phyloP scores from a whole-genome alignment of 139 green algal genomes.

The Micractinium conductrix region DNA sequence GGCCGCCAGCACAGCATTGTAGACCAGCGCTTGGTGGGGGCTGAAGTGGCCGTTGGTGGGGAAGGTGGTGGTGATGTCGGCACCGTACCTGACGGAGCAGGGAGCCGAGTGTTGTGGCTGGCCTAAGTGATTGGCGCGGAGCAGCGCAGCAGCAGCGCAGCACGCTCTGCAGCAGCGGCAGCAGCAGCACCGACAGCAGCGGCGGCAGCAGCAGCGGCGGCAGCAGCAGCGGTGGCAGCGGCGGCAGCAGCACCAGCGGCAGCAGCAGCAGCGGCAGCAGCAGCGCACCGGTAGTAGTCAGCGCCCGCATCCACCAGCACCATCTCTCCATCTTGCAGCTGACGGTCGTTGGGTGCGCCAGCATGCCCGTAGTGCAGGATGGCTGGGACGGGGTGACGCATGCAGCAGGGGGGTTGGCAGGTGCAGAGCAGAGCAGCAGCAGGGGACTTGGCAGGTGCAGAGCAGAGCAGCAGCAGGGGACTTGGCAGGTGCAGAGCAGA shows the following conservation, averaged over 20 bases:
- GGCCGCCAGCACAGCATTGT: slow-evolving; percentile 82
- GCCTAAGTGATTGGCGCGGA: too few relatives aligned
- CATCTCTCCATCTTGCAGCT: slow-evolving; percentile 72
- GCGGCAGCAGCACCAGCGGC: too few relatives aligned
- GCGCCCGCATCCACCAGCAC: slow-evolving; percentile 86
- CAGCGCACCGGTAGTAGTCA: slow-evolving; percentile 77
- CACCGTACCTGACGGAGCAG: slow-evolving; percentile 40
- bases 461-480: background rate
- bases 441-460: too few relatives aligned
- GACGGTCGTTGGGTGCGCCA: slow-evolving; percentile 81
- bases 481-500: too few relatives aligned
- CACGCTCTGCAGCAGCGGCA: too few relatives aligned
- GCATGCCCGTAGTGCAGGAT: slow-evolving; percentile 92
- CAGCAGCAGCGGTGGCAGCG: too few relatives aligned
- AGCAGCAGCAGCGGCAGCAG: too few relatives aligned
- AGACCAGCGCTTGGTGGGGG: slow-evolving; percentile 72
- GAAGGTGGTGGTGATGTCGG: slow-evolving; percentile 89
- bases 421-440: background rate
- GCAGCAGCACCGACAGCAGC: too few relatives aligned
- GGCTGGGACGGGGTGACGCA: slow-evolving; percentile 24
- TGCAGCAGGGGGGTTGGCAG: background rate
- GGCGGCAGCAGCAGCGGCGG: too few relatives aligned
- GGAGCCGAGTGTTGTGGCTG: background rate
- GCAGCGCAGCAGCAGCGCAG: too few relatives aligned
- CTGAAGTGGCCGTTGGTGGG: slow-evolving; percentile 84